Evolutionary conservation across 345 rosid genomes (phyloP).

Genomic region (Euphorbia pulcherrima): DNA sequence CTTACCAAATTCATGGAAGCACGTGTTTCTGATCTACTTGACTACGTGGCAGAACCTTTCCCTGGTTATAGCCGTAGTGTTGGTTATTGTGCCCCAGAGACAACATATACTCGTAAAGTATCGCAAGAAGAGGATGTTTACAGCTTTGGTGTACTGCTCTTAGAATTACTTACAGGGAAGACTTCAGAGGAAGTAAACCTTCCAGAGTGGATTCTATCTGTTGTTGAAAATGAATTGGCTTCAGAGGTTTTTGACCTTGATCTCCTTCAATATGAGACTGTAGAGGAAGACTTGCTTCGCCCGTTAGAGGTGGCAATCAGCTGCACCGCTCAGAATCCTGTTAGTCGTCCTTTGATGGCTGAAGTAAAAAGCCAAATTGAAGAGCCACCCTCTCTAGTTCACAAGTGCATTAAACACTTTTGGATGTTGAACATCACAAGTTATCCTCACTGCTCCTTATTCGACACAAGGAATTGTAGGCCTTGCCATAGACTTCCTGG

Average conservation of each 20-base stretch:
- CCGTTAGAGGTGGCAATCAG: conserved; percentile 41
- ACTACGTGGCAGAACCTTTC: conserved; percentile 28
- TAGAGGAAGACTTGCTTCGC: conserved; percentile 42
- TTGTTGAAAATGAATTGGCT: conserved; percentile 42
- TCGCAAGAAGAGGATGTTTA: conserved; percentile 49
- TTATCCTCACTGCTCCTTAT: too few species aligned
- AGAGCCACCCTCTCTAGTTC: conserved; percentile 22
- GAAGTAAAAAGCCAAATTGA: conserved; percentile 25
- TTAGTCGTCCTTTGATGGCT: conserved; percentile 39
- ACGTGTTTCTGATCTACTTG: conserved; percentile 46
- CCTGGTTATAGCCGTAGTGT: conserved; percentile 22
- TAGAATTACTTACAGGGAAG: conserved; percentile 31
- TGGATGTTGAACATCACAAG: conserved; percentile 17
- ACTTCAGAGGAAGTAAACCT: conserved; percentile 31
- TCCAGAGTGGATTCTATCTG: conserved; percentile 46
- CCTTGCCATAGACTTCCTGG: too few species aligned
- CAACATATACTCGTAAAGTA: conserved; percentile 37
- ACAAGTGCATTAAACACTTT: conserved; percentile 2
- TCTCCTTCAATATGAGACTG: conserved; percentile 40
- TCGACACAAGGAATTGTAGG: too few species aligned
- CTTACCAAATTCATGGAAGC: conserved; percentile 37
- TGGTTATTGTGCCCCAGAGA: conserved; percentile 45
- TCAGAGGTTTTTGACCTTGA: conserved; percentile 43
- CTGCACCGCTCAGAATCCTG: conserved; percentile 42
- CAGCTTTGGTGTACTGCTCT: conserved; percentile 41